phyloP scores from a whole-genome alignment of 2,329 filamentous ascomycete species.

The Thermothelomyces thermophilus region DNA sequence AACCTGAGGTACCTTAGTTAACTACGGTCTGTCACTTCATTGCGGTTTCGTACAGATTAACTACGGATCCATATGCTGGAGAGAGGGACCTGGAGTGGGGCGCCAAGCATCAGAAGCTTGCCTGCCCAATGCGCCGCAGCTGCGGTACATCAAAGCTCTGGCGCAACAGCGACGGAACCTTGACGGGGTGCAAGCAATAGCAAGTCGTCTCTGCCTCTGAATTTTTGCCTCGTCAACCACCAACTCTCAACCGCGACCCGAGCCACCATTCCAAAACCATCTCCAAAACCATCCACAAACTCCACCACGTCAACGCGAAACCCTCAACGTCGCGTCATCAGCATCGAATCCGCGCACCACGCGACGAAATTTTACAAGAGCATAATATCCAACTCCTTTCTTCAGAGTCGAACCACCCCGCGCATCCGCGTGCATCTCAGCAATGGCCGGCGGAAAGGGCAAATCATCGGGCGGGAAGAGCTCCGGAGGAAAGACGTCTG shows the following conservation, averaged over 20 bases:
- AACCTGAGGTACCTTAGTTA: too few species aligned
- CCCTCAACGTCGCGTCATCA: constrained; percentile 14
- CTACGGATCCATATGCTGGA: too few species aligned
- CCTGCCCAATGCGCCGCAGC: neutral
- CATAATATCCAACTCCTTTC: constrained; percentile 8
- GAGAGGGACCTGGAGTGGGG: constrained; percentile 1
- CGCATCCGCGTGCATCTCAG: constrained; percentile 25
- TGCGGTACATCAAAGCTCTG: constrained; percentile 2
- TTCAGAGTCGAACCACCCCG: constrained; percentile 14
- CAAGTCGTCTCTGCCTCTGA: constrained; percentile 22
- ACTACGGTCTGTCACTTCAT: too few species aligned
- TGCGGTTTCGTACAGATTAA: too few species aligned
- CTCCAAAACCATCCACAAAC: constrained; percentile 14
- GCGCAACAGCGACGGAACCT: constrained; percentile 3
- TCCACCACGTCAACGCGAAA: constrained; percentile 16
- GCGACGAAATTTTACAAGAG: constrained; percentile 1
- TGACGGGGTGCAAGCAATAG: constrained; percentile 17
- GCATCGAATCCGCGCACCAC: constrained; percentile 14
- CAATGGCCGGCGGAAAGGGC: constrained; percentile 84
- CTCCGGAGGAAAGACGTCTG: constrained; percentile 66
- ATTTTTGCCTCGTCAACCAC: constrained; percentile 30
- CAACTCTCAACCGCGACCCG: constrained; percentile 20
- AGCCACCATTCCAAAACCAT: constrained; percentile 13
- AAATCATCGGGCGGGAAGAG: constrained; percentile 87
- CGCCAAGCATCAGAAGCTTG: constrained; percentile 6